Evolutionary conservation across 176 grass and related monocot genomes (phyloP).

Genomic region (Stipa capillata): DNA sequence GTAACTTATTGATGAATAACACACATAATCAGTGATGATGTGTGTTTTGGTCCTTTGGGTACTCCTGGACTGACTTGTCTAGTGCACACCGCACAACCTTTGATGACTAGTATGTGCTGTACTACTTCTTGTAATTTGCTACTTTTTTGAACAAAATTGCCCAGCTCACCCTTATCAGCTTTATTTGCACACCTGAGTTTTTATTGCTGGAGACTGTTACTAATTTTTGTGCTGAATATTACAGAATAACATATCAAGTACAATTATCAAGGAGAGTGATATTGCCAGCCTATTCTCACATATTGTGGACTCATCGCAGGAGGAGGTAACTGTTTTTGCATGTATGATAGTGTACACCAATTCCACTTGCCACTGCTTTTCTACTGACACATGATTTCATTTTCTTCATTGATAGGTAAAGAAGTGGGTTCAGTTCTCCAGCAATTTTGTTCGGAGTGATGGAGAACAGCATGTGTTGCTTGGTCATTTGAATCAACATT

Average conservation of each 20-base stretch:
- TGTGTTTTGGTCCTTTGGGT: neutral
- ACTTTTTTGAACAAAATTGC: neutral
- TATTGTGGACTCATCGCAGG: slow-evolving; percentile 32
- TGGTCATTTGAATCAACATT: slow-evolving; percentile 56
- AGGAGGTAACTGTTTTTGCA: slow-evolving; percentile 47
- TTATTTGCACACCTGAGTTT: neutral
- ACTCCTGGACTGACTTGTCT: neutral
- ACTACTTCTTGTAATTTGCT: neutral
- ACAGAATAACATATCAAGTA: slow-evolving; percentile 41
- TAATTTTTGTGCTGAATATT: slow-evolving; percentile 22
- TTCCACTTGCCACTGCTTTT: slow-evolving; percentile 10
- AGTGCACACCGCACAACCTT: neutral
- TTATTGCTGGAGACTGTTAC: neutral
- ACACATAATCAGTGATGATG: neutral
- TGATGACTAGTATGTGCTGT: neutral
- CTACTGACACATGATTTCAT: neutral
- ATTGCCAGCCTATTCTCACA: slow-evolving; percentile 43
- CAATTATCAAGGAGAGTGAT: slow-evolving; percentile 48
- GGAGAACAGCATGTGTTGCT: slow-evolving; percentile 32
- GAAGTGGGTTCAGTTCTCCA: slow-evolving; percentile 74
- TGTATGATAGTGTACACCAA: neutral
- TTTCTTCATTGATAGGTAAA: slow-evolving; percentile 45
- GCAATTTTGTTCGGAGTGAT: slow-evolving; percentile 43
- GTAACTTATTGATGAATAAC: neutral
- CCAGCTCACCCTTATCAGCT: neutral